Conservation (phyloP, 1,139 yeast genomes). For the Geotrichum aggregatum region DNA sequence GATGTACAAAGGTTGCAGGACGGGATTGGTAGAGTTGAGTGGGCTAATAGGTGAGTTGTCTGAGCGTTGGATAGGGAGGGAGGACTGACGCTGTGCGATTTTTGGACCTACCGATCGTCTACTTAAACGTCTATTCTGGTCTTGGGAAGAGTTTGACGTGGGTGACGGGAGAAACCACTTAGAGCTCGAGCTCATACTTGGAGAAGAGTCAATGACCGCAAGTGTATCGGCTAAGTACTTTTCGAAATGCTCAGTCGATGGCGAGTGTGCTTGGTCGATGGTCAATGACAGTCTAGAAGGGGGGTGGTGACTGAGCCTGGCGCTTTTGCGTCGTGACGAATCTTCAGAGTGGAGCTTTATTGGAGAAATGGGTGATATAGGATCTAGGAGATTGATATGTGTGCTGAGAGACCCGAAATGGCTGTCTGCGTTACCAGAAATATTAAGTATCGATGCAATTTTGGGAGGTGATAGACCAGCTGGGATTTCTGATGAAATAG, state of each 20-base stretch:
- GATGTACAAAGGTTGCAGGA: background rate
- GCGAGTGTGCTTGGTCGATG: background rate
- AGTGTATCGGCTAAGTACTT: slow-evolving; percentile 7
- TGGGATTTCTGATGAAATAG: background rate
- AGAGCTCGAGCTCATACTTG: slow-evolving; percentile 2
- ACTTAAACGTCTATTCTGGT: slow-evolving; percentile 1
- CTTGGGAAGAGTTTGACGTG: slow-evolving; percentile 1
- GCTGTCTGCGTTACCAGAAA: slow-evolving; percentile 1
- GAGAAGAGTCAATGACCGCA: slow-evolving; percentile 1
- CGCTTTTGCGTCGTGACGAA: background rate
- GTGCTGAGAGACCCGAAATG: background rate
- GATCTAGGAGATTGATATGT: slow-evolving; percentile 11
- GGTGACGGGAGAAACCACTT: slow-evolving; percentile 15
- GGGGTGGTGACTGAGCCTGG: background rate
- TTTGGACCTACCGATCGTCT: background rate
- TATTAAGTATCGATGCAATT: slow-evolving; percentile 1
- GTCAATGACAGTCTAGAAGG: background rate
- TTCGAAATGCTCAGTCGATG: background rate
- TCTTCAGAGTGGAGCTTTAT: slow-evolving; percentile 3
- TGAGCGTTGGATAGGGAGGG: slow-evolving; percentile 1
- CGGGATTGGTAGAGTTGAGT: background rate
- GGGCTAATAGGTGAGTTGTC: background rate
- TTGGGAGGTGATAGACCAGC: background rate
- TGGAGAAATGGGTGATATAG: slow-evolving; percentile 16
- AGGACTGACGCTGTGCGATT: slow-evolving; percentile 5